Base-by-base conservation (phyloP, 2,329 filamentous ascomycete species). In the Trichophyton mentagrophytes region DNA sequence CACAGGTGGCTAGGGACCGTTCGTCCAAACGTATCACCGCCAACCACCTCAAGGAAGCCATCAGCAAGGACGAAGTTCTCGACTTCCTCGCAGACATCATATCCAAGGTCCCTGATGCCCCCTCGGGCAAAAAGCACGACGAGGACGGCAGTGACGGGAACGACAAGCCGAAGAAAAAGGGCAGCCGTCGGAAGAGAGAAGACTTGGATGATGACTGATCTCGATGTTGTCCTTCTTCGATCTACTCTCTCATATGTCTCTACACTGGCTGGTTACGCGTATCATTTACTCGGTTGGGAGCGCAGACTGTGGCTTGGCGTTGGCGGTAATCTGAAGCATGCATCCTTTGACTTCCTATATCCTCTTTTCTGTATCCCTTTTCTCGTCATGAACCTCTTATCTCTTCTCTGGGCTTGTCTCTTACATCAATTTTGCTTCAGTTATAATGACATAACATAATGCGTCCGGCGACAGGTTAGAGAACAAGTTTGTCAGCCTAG, bases 71-170 rank as follows among this genome's bases (percentile, higher is more conserved):
- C 70, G 89, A 93, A 65, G 90, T 96, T 71, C 92, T 95, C 77
- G 93, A 99, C 75, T 99, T 97, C 68, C 76, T 99, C 63, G 81
- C 84, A 62, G 91, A 97, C 58, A 96, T 96, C 67, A 91, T 96
- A 59, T 82, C 85, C 67, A 92, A 92, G 71, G 86, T 96, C 0
- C 87, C 83, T 1, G 86, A 89, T 66, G 80, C 82, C 62, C 79
- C 82, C 4, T 22, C 11, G 20, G 65, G 67, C 47, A 65, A 68
- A 38, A 69, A 70, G 44, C 76, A 77, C 65, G 67, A 74, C 62
- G 77, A 81, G 59, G 74, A 76, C 42, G 74, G 72, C 30, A 76
- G 73, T 60, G 78, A 79, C 60, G 73, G 74, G n/a, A 78, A 76
- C 65, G 71, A 77, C 69, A 68, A 67, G 67, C 65, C 76, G 62